Conservation (phyloP, 2,329 filamentous ascomycete species). For the Penicillium brevicompactum region DNA sequence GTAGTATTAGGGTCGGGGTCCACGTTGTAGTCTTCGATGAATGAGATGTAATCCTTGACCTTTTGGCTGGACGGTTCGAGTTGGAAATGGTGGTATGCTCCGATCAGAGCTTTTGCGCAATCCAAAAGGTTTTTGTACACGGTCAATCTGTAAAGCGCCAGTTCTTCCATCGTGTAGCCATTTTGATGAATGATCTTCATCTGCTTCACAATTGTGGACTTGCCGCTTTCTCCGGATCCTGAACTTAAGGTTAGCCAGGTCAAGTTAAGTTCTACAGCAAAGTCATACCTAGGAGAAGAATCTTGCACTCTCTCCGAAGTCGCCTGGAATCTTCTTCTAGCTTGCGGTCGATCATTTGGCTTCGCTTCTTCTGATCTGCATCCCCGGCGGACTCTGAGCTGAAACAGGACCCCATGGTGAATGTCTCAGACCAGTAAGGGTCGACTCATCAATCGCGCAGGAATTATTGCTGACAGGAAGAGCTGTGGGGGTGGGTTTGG, state of each 20-base stretch:
- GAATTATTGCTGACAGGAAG: conserved; percentile 28
- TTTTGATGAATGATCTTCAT: conserved; percentile 99
- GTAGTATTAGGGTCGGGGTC: conserved; percentile 86
- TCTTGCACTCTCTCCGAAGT: conserved; percentile 97
- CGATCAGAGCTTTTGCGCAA: conserved; percentile 90
- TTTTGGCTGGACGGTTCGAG: conserved; percentile 74
- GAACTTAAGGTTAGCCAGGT: conserved; percentile 18
- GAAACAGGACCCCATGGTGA: conserved; percentile 86
- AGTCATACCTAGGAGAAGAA: conserved; percentile 77
- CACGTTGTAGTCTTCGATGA: conserved; percentile 82
- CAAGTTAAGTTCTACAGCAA: conserved; percentile 6
- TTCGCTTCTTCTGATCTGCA: conserved; percentile 91
- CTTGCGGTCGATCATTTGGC: conserved; percentile 90
- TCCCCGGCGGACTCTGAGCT: conserved; percentile 79
- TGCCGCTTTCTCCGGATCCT: conserved; percentile 98
- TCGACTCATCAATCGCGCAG: conserved; percentile 26
- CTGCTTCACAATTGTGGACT: conserved; percentile 99
- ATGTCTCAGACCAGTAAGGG: conserved; percentile 25
- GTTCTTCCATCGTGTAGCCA: conserved; percentile 91
- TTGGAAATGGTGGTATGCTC: conserved; percentile 87
- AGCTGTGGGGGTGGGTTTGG: conserved; percentile 22
- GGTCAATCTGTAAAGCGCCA: conserved; percentile 90
- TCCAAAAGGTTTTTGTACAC: conserved; percentile 98
- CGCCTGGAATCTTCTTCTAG: conserved; percentile 93
- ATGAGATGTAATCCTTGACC: conserved; percentile 75